Base-by-base conservation (phyloP, 73 alveolate genomes). In the Durusdinium trenchii region DNA sequence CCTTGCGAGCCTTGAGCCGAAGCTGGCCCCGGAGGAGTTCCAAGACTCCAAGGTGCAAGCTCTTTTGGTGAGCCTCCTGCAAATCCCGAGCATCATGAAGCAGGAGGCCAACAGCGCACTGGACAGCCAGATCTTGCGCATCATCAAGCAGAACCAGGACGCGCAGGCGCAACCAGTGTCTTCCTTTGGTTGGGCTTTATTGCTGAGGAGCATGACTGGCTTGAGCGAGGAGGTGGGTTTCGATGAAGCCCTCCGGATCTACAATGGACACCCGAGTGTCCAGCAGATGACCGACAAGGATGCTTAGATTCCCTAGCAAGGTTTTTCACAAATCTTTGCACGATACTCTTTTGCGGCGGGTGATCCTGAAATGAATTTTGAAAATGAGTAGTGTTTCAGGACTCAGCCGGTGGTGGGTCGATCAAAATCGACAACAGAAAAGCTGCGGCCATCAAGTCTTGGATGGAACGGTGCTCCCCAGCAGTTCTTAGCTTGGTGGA, bases 171-270 rank as follows among this genome's bases (percentile, higher is more conserved):
- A 26, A 32, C 79, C 79, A 9, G 36, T 64, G 32, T 42, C 62
- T 42, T 30, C 52, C 64, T 78, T 78, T 42, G 52, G 47, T 6
- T 78, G 89, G 89, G 35, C 89, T 12, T 12, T 28, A 36, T 16
- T 78, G 89, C 62, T 78, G 42, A 35, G 38, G 78, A 64, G 32
- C 45, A 20, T 78, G 40, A 42, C 62, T 42, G 43, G 40, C 47
- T 10, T 16, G n/a, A 42, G 3, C 32, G 57, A 12, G 5, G 62
- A 20, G 43, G 32, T 78, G 36, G 47, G 26, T 23, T 78, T 78
- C 35, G 89, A 78, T 26, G 64, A 38, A 42, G 89, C 89, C 10
- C 89, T 78, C 60, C 60, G 45, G 89, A 60, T 38, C 40, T 78
- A 78, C 89, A 78, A 78, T 42, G 57, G 32, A 40, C 89, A 78